Conservation (phyloP, 169 alveolate species). For the Plasmodium gonderi region DNA sequence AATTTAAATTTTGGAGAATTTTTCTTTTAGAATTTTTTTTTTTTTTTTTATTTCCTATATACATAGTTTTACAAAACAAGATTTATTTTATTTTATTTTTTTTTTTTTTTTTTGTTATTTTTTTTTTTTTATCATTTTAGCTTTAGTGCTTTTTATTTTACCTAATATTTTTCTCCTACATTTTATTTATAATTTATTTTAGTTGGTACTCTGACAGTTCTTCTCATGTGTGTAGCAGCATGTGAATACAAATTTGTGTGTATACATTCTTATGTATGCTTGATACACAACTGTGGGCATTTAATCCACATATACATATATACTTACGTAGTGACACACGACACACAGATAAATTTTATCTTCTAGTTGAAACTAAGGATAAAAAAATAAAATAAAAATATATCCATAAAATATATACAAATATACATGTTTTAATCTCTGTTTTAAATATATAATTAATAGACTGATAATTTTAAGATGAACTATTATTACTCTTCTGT, state of each 20-base stretch:
- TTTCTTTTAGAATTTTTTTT: too few species aligned
- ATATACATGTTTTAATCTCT: too few species aligned
- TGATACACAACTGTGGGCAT: neutral
- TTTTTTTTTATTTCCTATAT: neutral
- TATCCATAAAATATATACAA: neutral
- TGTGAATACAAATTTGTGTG: neutral
- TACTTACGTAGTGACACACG: neutral
- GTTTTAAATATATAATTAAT: slow-evolving; percentile 12
- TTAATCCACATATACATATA: neutral
- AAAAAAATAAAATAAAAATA: neutral
- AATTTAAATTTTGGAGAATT: neutral
- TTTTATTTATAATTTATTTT: too few species aligned
- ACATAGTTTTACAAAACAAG: neutral
- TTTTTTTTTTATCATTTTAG: neutral
- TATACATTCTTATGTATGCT: neutral
- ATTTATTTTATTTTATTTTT: neutral
- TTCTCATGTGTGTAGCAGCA: neutral
- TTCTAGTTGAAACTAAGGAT: neutral
- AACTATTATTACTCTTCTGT: neutral
- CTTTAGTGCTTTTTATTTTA: neutral
- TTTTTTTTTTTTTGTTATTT: neutral
- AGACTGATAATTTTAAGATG: slow-evolving; percentile 18
- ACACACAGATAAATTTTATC: neutral
- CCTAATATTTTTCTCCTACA: neutral
- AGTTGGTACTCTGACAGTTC: too few species aligned